Evolutionary conservation across 208 protist genomes (phyloP), one percentile per base, ranked within the genome.

Genomic region (Trypanosoma vivax): DNA sequence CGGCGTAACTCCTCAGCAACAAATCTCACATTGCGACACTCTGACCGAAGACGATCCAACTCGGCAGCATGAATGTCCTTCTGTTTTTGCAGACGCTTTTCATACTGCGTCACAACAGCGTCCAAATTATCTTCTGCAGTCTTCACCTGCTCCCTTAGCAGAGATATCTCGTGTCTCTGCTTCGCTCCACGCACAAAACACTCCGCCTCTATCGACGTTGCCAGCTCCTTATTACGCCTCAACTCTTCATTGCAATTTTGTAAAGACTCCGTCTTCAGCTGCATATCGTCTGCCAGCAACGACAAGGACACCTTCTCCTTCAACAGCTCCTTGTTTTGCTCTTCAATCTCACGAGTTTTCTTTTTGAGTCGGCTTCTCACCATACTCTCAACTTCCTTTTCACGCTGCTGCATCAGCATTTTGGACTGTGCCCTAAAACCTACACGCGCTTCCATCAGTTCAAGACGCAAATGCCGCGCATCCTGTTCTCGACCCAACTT

Each of bases 381-480:
- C 29, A 70, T 60, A 0, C 58, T 50, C 23, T 58, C 62, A 24
- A 96, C 78, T 24, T 91, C 80, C 9, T 49, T 43, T 11, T 76
- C 67, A 54, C 80, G 78, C 25, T 42, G 53, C 19, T 50, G 11
- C 0, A 58, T 39, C 27, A 89, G 50, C n/a, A 58, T 46, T 47
- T 72, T 60, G 69, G 86, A 74, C 51, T 79, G 61, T n/a, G 70
- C 49, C 42, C 71, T 60, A 45, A 87, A 65, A 42, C 67, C 58
- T 30, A 94, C 83, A 29, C 83, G 80, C 13, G 87, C 73, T 55
- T 90, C 84, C 30, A 93, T 70, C 50, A 79, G 75, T n/a, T 76
- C 63, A 16, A 91, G 55, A 7, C 79, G 67, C 13, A 72, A 61
- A 2, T 40, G 9, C 2, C 42, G 60, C 24, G 60, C 54, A 31